Conservation (phyloP, 2,329 filamentous ascomycete genomes). For the Amphichorda felina region DNA sequence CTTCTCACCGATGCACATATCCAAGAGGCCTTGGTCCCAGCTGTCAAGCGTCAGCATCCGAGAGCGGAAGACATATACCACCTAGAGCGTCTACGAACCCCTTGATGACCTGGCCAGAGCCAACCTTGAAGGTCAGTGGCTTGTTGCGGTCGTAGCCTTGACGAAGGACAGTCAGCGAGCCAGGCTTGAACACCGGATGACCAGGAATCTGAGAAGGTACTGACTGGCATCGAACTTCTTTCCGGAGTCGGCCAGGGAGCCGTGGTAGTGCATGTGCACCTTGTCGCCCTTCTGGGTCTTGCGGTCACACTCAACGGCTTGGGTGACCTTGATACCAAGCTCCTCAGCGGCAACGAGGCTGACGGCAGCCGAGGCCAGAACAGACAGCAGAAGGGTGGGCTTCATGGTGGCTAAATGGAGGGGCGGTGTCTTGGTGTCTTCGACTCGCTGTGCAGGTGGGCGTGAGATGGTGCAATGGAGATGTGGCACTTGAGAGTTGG, state of each 20-base stretch:
- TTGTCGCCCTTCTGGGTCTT: conserved; percentile 67
- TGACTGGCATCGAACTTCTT: conserved; percentile 69
- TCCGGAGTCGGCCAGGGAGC: conserved; percentile 63
- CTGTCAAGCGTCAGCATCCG: conserved; percentile 27
- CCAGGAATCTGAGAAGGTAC: conserved; percentile 7
- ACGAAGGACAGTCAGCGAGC: background rate
- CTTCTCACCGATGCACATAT: conserved; percentile 96
- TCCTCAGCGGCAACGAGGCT: conserved; percentile 42
- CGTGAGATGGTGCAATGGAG: too few relatives aligned
- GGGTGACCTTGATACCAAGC: conserved; percentile 68
- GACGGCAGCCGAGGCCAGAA: conserved; percentile 37
- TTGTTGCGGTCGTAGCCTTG: conserved; percentile 61
- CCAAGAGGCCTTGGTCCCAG: conserved; percentile 82
- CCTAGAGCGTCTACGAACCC: conserved; percentile 42
- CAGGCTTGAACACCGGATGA: conserved; percentile 7
- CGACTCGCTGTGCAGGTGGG: too few relatives aligned
- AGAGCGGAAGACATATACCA: background rate
- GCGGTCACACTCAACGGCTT: conserved; percentile 65
- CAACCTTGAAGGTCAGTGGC: conserved; percentile 72
- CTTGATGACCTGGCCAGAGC: conserved; percentile 75
- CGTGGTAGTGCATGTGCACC: conserved; percentile 80
- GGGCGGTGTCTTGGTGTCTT: too few relatives aligned
- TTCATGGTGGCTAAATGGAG: conserved; percentile 43
- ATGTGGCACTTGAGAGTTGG: too few relatives aligned
- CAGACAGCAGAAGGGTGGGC: conserved; percentile 32